A percentile compares a stretch with the other conserved stretches of the same genome.
Conservation (phyloP, 768 basidiomycete genomes). For the Lentinula sp. region DNA sequence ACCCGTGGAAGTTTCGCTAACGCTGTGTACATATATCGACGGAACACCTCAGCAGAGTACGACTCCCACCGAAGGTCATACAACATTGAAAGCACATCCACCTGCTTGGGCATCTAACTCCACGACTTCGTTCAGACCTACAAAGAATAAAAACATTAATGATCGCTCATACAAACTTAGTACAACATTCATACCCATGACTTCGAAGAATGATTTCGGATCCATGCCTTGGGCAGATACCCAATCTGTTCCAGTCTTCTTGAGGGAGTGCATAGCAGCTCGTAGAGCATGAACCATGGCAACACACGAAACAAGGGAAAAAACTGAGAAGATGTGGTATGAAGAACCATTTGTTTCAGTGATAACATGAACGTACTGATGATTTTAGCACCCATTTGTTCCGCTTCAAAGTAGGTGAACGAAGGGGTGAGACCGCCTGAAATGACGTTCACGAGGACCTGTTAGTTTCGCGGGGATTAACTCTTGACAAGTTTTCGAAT, state of each 20-base stretch:
- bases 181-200: conserved; percentile 48
- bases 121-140: conserved; percentile 49
- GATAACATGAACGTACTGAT: conserved; percentile 47
- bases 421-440: conserved; percentile 74
- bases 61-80: conserved; percentile 13
- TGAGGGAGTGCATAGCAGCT: conserved; percentile 68
- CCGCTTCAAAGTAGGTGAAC: conserved; percentile 65
- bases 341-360: not conserved
- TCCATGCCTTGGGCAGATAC: conserved; percentile 58
- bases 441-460: conserved; percentile 75
- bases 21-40: no score
- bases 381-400: conserved; percentile 66
- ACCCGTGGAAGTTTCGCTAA: no score
- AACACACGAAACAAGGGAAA: conserved; percentile 71
- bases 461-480: not conserved
- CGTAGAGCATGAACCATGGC: conserved; percentile 75
- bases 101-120: conserved; percentile 52
- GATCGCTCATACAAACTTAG: not conserved
- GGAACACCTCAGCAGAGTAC: no score
- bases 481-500: not conserved
- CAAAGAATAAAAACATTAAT: not conserved
- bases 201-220: conserved; percentile 71
- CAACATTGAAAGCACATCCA: conserved; percentile 48
- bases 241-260: conserved; percentile 76
- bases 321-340: conserved; percentile 30